These are phyloP conservation scores for Afroboletus lepidellus DNA, from an alignment of 1,284 basidiomycete species.

Conservation along the genomic window DNA sequence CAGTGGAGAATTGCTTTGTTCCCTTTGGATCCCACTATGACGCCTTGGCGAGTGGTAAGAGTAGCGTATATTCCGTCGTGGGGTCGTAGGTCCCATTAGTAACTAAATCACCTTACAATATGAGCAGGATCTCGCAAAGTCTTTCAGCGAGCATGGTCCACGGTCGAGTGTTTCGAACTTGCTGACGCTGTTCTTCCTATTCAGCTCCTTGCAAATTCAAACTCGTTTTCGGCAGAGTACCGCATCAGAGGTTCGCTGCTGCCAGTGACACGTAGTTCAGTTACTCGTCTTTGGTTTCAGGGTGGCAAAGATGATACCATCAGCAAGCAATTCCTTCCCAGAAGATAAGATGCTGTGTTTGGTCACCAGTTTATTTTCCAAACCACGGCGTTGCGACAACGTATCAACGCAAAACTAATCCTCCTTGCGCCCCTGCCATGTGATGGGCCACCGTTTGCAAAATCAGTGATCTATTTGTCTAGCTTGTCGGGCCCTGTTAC, in stretches of 20 bases:
- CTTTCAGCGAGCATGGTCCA: conserved; percentile 26
- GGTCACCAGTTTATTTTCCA: conserved; percentile 34
- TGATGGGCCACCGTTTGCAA: conserved; percentile 31
- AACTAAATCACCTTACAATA: conserved; percentile 6
- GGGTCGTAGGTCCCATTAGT: neutral
- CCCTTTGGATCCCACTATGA: conserved; percentile 3
- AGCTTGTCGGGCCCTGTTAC: conserved; percentile 27
- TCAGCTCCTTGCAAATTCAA: conserved; percentile 32
- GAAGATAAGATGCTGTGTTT: conserved; percentile 31
- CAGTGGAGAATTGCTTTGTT: conserved; percentile 25
- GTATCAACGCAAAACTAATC: conserved; percentile 28
- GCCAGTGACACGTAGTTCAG: conserved; percentile 3
- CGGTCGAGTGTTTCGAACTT: neutral
- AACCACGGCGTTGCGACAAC: conserved; percentile 15
- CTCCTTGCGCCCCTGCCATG: conserved; percentile 29
- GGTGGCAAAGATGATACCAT: conserved; percentile 20
- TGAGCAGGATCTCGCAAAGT: conserved; percentile 36
- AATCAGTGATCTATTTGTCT: conserved; percentile 34
- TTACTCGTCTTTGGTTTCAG: conserved; percentile 12
- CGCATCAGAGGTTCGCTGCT: conserved; percentile 22
- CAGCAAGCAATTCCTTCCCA: conserved; percentile 30
- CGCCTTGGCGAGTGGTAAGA: conserved; percentile 28
- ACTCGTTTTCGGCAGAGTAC: conserved; percentile 6
- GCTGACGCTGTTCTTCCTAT: neutral
- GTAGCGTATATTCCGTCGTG: conserved; percentile 25